phyloP scores from a whole-genome alignment of 305 asterid species.

The Solanum chacoense region DNA sequence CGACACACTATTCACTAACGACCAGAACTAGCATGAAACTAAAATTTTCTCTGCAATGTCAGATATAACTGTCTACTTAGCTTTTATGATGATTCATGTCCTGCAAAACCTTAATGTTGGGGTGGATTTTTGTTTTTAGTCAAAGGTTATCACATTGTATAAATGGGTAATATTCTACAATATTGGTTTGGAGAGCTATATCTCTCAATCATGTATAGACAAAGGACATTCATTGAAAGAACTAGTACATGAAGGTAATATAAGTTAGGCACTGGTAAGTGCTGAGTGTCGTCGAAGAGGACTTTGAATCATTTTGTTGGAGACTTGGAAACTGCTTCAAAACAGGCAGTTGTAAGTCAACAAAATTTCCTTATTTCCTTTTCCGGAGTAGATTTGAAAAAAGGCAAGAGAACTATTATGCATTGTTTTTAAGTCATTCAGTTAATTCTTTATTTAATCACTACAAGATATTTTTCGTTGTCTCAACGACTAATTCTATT shows the following conservation, averaged over 20 bases:
- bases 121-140: not conserved
- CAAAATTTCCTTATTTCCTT: not conserved
- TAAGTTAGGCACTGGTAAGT: not conserved
- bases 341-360: not conserved
- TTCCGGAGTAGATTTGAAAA: not conserved
- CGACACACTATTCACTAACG: not conserved
- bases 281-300: not conserved
- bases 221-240: not conserved
- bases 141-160: not conserved
- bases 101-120: not conserved
- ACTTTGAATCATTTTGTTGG: not conserved
- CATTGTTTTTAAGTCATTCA: not conserved
- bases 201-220: not conserved
- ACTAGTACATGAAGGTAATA: not conserved
- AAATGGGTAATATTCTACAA: not conserved
- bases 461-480: not conserved
- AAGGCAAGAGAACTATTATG: not conserved
- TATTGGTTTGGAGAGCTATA: not conserved
- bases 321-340: not conserved
- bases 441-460: not conserved
- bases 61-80: not conserved
- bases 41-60: not conserved
- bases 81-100: not conserved
- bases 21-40: not conserved
- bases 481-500: conserved; percentile 10